These are phyloP conservation scores for Umbelopsis isabellina DNA, from an alignment of 192 early-diverging fungal species.

Conservation along the genomic window DNA sequence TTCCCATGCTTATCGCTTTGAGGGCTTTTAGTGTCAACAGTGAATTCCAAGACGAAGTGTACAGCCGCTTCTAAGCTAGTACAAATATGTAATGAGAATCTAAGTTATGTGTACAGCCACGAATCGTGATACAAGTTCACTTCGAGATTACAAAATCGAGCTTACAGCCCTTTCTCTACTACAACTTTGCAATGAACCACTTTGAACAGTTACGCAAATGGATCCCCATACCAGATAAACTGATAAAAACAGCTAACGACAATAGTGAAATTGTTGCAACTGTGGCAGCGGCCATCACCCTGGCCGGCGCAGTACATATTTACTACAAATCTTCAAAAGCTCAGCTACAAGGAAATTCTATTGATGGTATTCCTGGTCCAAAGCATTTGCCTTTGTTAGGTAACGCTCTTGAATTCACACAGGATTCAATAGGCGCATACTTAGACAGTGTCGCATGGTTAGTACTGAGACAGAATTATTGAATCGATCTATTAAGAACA, in stretches of 20 bases:
- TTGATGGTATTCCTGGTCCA: neutral
- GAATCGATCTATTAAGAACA: neutral
- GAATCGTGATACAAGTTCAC: too few relatives aligned
- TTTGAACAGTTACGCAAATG: neutral
- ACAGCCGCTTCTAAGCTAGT: too few relatives aligned
- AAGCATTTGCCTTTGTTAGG: conserved; percentile 1
- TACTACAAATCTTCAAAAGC: neutral
- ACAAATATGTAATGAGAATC: too few relatives aligned
- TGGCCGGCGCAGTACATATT: neutral
- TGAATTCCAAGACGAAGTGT: too few relatives aligned
- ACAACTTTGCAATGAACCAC: neutral
- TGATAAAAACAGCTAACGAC: neutral
- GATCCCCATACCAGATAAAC: neutral
- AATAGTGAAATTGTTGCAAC: neutral
- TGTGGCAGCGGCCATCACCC: neutral
- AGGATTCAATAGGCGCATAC: neutral
- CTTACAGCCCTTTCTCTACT: too few relatives aligned
- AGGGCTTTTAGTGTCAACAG: too few relatives aligned
- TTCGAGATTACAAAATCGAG: too few relatives aligned
- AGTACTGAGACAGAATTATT: neutral
- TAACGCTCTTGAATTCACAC: neutral
- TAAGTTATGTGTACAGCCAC: too few relatives aligned
- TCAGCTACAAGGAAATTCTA: conserved; percentile 6
- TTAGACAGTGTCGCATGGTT: neutral
- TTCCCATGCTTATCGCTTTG: too few relatives aligned